Conservation (phyloP, 176 grass and related monocot genomes). For the Bolboschoenus planiculmis region DNA sequence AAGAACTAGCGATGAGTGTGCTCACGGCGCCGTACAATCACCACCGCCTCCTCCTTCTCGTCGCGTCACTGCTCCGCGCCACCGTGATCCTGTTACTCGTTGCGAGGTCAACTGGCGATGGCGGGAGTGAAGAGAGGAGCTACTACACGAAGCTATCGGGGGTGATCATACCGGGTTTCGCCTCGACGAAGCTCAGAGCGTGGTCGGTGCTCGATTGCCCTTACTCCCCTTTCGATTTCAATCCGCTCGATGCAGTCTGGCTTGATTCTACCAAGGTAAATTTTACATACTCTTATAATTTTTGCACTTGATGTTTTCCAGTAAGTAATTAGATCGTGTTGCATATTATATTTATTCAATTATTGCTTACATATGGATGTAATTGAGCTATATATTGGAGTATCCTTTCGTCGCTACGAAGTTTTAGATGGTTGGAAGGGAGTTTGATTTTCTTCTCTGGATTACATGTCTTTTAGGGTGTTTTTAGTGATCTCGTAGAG, state of each 20-base stretch:
- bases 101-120: constrained; percentile 11
- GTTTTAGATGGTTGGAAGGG: constrained; percentile 1
- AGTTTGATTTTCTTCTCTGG: not conserved
- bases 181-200: constrained; percentile 91
- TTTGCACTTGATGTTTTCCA: not conserved
- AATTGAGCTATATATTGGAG: not conserved
- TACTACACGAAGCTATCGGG: constrained; percentile 83
- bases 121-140: constrained; percentile 33
- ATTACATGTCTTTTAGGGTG: not conserved
- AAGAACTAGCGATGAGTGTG: not conserved
- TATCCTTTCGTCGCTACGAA: not conserved
- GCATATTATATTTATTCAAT: not conserved
- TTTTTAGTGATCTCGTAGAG: not conserved
- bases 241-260: constrained; percentile 91
- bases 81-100: not conserved
- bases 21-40: not conserved
- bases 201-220: constrained; percentile 99
- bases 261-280: constrained; percentile 77
- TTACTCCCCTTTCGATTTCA: constrained; percentile 93
- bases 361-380: not conserved
- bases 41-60: not conserved
- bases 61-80: not conserved
- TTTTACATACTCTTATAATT: not conserved
- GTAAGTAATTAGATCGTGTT: not conserved
- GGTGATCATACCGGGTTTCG: constrained; percentile 93